These are phyloP conservation scores for Austroboletus festivus DNA, from an alignment of 768 basidiomycete species.

Conservation along the genomic window DNA sequence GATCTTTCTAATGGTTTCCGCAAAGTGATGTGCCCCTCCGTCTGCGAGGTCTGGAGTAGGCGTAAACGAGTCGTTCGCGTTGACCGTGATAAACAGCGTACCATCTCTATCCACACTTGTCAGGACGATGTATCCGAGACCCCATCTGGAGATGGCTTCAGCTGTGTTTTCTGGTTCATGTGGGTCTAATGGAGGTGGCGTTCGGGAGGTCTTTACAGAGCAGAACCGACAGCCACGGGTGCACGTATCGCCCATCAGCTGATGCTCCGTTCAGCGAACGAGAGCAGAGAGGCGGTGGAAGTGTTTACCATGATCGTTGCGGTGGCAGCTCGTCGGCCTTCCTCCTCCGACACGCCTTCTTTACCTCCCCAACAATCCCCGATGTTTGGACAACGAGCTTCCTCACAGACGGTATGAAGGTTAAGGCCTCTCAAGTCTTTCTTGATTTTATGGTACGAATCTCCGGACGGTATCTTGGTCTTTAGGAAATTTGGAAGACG, in stretches of 20 bases:
- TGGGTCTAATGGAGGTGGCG: conserved; percentile 87
- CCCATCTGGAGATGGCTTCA: conserved; percentile 97
- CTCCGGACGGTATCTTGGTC: conserved; percentile 87
- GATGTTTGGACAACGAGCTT: conserved; percentile 97
- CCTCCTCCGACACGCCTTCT: conserved; percentile 57
- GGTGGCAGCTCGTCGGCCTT: conserved; percentile 81
- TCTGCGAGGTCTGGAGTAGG: conserved; percentile 75
- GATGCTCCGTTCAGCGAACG: conserved; percentile 8
- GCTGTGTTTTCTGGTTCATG: conserved; percentile 98
- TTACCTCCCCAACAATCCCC: conserved; percentile 99
- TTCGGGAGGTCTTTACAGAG: conserved; percentile 88
- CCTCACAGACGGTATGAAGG: conserved; percentile 96
- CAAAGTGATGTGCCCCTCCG: conserved; percentile 91
- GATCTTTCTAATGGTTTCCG: conserved; percentile 90
- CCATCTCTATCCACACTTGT: conserved; percentile 97
- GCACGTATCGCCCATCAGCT: conserved; percentile 99
- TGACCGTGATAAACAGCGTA: conserved; percentile 35
- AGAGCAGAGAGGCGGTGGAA: background rate
- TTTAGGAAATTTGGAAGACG: conserved; percentile 86
- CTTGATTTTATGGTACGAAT: conserved; percentile 89
- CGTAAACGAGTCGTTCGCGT: conserved; percentile 1
- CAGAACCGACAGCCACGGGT: conserved; percentile 98
- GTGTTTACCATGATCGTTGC: conserved; percentile 93
- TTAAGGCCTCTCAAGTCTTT: conserved; percentile 89
- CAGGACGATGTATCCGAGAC: conserved; percentile 94